Base-by-base conservation (phyloP, 2,329 filamentous ascomycete species). In the Whalleya microplaca region DNA sequence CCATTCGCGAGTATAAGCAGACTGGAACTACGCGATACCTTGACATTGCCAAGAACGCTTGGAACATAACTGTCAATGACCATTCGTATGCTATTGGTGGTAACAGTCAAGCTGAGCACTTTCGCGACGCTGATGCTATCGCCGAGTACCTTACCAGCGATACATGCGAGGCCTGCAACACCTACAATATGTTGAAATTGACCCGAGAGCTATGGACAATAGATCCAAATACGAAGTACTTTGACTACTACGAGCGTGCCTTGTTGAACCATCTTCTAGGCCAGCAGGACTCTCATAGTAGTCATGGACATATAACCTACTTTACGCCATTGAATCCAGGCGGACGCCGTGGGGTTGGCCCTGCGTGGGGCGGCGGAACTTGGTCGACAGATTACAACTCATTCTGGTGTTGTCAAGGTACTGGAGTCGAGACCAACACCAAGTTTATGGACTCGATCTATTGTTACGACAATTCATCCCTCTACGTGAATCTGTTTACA, bases 181-280 rank as follows among this genome's bases (percentile, higher is more conserved):
- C 78, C 0, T 82, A 83, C 65, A 84, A 84, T 62, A 84, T 83
- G 81, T 76, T 83, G 45, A 83, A 83, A 64, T 67, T 84, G 37
- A 82, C 81, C 0, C 74, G 79, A 0, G 79, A 83, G 52, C 72
- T 84, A 3, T 84, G 77, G 76, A 67, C 73, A 1, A 66, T 76
- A 29, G 71, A 79, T 23, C 78, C 79, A 0, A 69, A 69, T 18
- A 66, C 75, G 2, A 66, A 69, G 1, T 82, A 82, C 65, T 81
- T 83, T 59, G 80, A 83, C 67, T 83, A 74, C 61, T 83, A 83
- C 63, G 81, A 84, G 68, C 72, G 72, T 2, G 76, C 78, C 0
- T 62, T 82, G 14, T 66, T 81, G 51, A 83, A 83, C 60, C 80
- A 83, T 56, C 64, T 83, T 3, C 72, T 83, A 2, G 80, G 80